Evolutionary conservation across 192 early-diverging fungal genomes (phyloP), one percentile per base, ranked within the genome.

Genomic region (Obelidium mucronatum): DNA sequence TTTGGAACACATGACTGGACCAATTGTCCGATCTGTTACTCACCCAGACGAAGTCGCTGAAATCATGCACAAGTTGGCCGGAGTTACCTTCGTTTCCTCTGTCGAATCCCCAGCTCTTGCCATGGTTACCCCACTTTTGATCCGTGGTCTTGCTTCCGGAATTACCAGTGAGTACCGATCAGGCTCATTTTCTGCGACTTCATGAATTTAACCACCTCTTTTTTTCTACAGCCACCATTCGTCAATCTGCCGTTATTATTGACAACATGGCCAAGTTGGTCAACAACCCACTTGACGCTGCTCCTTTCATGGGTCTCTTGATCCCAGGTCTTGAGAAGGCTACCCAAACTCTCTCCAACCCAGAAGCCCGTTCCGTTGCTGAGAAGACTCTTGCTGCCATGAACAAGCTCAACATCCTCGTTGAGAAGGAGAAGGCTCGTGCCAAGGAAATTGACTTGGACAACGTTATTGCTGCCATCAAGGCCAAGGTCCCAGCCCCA

Each of bases 251-350:
- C 69, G 88, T 93, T 74, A 93, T 94, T 81, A 92, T 94, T 78
- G 91, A 93, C 88, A 94, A 94, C 89, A 94, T 94, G 93, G 93
- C 90, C 83, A 94, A 93, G 86, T 87, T 94, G 61, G 92, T 93
- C 70, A 91, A 93, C 80, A 87, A 93, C 85, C 92, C 93, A 63
- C 85, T 88, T 77, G 89, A 92, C 73, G 91, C 91, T 60, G 85
- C 87, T 75, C 92, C 91, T 76, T 94, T 94, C 90, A 83, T 94
- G 82, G 92, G 92, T 73, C 80, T 86, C 59, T 84, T 94, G 52
- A 81, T 93, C 70, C 93, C 93, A 55, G 90, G 89, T 83, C 81
- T 94, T 75, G 90, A 93, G 62, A 87, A 90, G 74, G 90, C 91
- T 73, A 87, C 91, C 69, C 92, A 94, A 73, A 86, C 91, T 48